phyloP scores from a whole-genome alignment of 2,329 filamentous ascomycete genomes.

The Cladosporium sp. region DNA sequence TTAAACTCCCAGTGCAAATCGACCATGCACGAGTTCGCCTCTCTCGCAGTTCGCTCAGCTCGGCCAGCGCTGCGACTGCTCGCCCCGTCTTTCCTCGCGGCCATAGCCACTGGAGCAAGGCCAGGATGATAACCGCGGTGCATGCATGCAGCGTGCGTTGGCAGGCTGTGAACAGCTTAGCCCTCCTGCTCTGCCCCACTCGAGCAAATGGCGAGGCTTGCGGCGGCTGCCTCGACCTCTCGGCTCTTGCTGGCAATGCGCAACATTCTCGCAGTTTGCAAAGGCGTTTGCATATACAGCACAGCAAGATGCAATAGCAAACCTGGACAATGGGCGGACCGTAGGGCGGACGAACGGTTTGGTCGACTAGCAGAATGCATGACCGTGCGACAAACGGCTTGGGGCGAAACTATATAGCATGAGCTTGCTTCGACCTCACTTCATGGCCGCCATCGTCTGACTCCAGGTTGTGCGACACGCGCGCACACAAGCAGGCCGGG shows the following conservation, averaged over 20 bases:
- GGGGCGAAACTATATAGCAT: slow-evolving; percentile 2
- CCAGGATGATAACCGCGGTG: not conserved
- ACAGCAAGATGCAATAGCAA: not conserved
- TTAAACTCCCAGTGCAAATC: not conserved
- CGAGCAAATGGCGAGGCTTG: not conserved
- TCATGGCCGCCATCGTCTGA: not conserved
- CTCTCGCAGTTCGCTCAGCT: not conserved
- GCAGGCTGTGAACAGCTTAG: slow-evolving; percentile 6
- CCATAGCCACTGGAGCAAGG: not conserved
- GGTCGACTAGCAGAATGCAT: not conserved
- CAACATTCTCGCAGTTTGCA: not conserved
- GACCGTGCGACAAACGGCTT: not conserved
- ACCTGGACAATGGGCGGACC: slow-evolving; percentile 1
- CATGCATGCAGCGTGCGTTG: slow-evolving; percentile 3
- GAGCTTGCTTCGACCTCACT: slow-evolving; percentile 10
- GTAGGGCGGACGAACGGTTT: not conserved
- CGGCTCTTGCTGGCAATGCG: not conserved
- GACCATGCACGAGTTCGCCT: not conserved
- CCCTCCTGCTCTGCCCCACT: not conserved
- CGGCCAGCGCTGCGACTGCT: not conserved
- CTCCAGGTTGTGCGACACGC: not conserved
- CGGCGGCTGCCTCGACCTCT: not conserved
- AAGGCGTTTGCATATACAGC: slow-evolving; percentile 6
- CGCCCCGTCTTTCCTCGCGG: not conserved
- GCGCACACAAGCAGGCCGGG: not conserved